These are phyloP conservation scores for Sesbania bispinosa DNA, from an alignment of 306 rosid species.

Conservation along the genomic window DNA sequence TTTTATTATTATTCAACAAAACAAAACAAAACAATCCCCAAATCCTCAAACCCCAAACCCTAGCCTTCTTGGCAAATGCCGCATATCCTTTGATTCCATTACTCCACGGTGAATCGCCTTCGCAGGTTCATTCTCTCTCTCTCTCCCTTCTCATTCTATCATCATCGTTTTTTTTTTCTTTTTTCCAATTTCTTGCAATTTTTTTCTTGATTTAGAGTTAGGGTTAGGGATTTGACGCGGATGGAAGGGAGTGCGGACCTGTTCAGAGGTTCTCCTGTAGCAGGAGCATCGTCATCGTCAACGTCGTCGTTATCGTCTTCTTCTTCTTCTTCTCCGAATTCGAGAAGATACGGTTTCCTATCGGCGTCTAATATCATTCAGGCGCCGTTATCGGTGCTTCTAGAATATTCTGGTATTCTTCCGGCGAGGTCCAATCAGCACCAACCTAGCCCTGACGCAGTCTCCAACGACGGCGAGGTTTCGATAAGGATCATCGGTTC, in stretches of 20 bases:
- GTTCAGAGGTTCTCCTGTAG: constrained; percentile 39
- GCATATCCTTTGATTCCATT: neutral
- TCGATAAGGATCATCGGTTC: constrained; percentile 83
- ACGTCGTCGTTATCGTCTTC: neutral
- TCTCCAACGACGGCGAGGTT: constrained; percentile 65
- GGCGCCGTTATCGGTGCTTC: constrained; percentile 69
- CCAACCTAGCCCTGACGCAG: constrained; percentile 33
- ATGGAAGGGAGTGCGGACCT: constrained; percentile 72
- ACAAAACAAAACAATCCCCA: neutral
- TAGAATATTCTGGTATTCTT: constrained; percentile 79
- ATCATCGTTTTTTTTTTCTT: neutral
- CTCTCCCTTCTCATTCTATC: neutral
- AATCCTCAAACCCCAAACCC: constrained; percentile 26
- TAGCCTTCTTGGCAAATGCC: neutral
- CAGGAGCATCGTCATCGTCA: constrained; percentile 1
- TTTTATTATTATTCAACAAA: neutral
- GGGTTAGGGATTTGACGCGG: constrained; percentile 53
- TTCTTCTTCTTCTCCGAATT: constrained; percentile 20
- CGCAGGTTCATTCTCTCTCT: constrained; percentile 18
- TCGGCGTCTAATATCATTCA: constrained; percentile 67
- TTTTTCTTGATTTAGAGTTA: constrained; percentile 25
- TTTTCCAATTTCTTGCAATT: neutral
- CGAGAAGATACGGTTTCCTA: constrained; percentile 54
- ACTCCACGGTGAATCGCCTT: constrained; percentile 40
- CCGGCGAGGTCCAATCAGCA: constrained; percentile 49